phyloP scores from a whole-genome alignment of 768 basidiomycete species.

The Leucocoprinus leucothites region DNA sequence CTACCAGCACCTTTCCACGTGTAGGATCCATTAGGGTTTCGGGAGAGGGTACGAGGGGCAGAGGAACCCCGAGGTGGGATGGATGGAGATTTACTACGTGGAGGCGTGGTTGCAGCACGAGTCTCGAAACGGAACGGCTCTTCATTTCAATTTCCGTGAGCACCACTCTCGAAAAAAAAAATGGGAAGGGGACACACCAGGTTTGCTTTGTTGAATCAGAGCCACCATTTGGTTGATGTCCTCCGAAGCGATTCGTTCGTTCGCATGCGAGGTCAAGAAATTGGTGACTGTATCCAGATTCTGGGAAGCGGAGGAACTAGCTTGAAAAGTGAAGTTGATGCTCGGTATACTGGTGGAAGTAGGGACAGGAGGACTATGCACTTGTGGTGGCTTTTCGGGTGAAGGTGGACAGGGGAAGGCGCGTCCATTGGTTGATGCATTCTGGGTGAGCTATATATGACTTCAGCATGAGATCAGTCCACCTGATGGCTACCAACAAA shows the following conservation, averaged over 20 bases:
- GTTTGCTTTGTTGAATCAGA: conserved; percentile 49
- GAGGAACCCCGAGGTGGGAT: conserved; percentile 21
- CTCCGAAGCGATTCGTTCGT: conserved; percentile 44
- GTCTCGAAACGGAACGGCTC: conserved; percentile 66
- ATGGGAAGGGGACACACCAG: conserved; percentile 43
- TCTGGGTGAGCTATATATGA: not conserved
- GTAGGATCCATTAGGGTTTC: conserved; percentile 75
- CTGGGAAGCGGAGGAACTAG: conserved; percentile 24
- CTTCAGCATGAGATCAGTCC: not conserved
- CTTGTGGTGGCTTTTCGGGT: not conserved
- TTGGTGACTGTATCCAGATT: conserved; percentile 47
- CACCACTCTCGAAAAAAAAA: conserved; percentile 50
- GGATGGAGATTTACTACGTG: conserved; percentile 33
- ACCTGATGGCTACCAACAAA: conserved; percentile 9
- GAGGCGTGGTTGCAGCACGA: conserved; percentile 36
- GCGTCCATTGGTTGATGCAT: not conserved
- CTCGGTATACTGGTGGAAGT: not conserved
- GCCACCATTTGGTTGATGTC: conserved; percentile 56
- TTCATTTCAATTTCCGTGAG: conserved; percentile 29
- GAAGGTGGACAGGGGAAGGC: conserved; percentile 7
- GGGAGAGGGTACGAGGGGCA: conserved; percentile 48
- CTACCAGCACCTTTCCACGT: conserved; percentile 78
- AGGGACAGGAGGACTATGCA: too few species aligned
- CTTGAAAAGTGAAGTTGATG: conserved; percentile 11
- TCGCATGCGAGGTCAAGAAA: conserved; percentile 46